phyloP scores from a whole-genome alignment of 2,329 filamentous ascomycete genomes.

The Claviceps maximensis region DNA sequence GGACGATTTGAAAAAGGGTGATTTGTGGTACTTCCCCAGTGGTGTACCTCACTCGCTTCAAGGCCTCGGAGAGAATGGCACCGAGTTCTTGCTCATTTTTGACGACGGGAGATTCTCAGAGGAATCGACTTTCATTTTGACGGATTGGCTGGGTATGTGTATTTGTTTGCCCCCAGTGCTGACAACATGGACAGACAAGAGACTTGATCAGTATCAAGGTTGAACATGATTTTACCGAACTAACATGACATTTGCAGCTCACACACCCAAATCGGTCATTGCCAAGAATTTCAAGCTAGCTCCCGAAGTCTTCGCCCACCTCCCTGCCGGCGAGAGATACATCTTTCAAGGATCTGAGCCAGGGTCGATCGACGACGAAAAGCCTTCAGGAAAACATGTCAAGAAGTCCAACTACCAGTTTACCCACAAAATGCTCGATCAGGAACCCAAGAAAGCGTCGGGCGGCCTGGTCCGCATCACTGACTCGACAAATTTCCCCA shows the following conservation, averaged over 20 bases:
- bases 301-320: constrained; percentile 54
- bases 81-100: constrained; percentile 35
- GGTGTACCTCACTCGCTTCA: constrained; percentile 68
- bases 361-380: constrained; percentile 50
- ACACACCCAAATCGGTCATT: constrained; percentile 59
- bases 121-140: constrained; percentile 58
- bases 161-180: neutral
- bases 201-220: too few species aligned
- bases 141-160: constrained; percentile 53
- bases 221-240: neutral
- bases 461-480: constrained; percentile 63
- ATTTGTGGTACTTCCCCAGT: constrained; percentile 71
- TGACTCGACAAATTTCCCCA: constrained; percentile 62
- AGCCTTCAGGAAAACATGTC: constrained; percentile 45
- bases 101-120: constrained; percentile 39
- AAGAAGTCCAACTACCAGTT: constrained; percentile 57
- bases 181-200: neutral
- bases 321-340: constrained; percentile 57
- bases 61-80: constrained; percentile 50
- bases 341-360: constrained; percentile 62
- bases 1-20: constrained; percentile 62
- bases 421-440: constrained; percentile 58
- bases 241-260: constrained; percentile 27
- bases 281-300: constrained; percentile 64
- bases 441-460: constrained; percentile 50